These are phyloP conservation scores for Fraxinus dipetala DNA, from an alignment of 305 asterid species.

Conservation along the genomic window DNA sequence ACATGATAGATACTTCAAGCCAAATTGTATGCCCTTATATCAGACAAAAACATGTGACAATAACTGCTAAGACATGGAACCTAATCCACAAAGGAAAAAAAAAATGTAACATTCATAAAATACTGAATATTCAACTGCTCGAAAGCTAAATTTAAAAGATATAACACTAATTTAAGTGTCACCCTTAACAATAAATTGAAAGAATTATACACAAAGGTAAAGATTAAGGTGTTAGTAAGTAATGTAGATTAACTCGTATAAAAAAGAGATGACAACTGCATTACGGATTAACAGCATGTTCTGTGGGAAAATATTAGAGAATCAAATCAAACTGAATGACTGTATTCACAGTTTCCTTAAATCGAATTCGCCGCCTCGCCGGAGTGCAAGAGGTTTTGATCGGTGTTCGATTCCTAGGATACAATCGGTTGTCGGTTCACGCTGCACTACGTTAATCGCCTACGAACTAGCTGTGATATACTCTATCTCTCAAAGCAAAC, in stretches of 20 bases:
- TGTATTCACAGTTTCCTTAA: too few species aligned
- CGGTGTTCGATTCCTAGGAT: too few species aligned
- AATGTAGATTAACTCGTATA: background rate
- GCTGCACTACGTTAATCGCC: too few species aligned
- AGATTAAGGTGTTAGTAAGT: background rate
- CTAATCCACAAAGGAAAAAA: background rate
- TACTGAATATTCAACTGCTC: background rate
- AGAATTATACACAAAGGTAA: background rate
- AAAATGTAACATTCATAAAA: background rate
- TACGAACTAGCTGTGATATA: too few species aligned
- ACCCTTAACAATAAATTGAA: background rate
- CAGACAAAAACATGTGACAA: background rate
- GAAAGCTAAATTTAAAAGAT: background rate
- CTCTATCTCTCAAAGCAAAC: too few species aligned
- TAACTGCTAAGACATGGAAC: background rate
- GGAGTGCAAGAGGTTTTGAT: too few species aligned
- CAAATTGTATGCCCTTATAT: background rate
- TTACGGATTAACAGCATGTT: background rate
- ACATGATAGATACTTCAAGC: background rate
- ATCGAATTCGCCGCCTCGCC: too few species aligned
- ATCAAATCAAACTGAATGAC: too few species aligned
- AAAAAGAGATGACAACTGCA: background rate
- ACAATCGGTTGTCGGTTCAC: too few species aligned
- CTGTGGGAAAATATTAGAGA: too few species aligned
- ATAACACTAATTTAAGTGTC: background rate